phyloP scores from a whole-genome alignment of 768 basidiomycete species.

The Atractiella rhizophila region DNA sequence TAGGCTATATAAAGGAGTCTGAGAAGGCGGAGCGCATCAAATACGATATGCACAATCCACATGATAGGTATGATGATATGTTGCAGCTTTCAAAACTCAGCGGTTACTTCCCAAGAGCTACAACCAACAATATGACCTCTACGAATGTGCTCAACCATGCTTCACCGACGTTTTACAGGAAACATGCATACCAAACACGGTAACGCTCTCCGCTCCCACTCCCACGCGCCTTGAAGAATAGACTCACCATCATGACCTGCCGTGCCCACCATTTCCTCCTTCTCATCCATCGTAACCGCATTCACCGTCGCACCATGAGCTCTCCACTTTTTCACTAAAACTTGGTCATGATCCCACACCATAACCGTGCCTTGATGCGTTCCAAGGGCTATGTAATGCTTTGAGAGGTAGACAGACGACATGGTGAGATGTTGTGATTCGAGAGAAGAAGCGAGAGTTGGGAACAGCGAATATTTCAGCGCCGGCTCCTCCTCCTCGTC shows the following conservation, averaged over 20 bases:
- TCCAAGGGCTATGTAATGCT: conserved; percentile 44
- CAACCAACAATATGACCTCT: too few relatives aligned
- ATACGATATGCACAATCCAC: too few relatives aligned
- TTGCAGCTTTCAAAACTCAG: not conserved
- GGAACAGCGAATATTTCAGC: conserved; percentile 2
- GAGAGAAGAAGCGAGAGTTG: not conserved
- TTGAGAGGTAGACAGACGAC: conserved; percentile 1
- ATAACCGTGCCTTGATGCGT: conserved; percentile 85
- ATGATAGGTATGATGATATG: not conserved
- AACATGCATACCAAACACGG: too few relatives aligned
- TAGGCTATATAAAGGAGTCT: not conserved
- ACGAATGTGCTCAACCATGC: too few relatives aligned
- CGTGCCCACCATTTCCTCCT: conserved; percentile 69
- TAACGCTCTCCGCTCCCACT: too few relatives aligned
- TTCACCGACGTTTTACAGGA: too few relatives aligned
- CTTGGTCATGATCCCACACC: conserved; percentile 50
- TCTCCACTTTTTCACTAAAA: conserved; percentile 64
- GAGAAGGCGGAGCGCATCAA: too few relatives aligned
- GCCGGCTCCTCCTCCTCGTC: conserved; percentile 9
- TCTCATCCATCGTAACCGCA: conserved; percentile 59
- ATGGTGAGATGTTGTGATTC: conserved; percentile 8
- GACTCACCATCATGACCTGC: conserved; percentile 72
- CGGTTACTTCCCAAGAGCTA: not conserved
- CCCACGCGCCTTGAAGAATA: too few relatives aligned
- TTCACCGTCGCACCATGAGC: conserved; percentile 68